Base-by-base conservation (phyloP, 116 monocot genomes). In the Cymodocea nodosa region DNA sequence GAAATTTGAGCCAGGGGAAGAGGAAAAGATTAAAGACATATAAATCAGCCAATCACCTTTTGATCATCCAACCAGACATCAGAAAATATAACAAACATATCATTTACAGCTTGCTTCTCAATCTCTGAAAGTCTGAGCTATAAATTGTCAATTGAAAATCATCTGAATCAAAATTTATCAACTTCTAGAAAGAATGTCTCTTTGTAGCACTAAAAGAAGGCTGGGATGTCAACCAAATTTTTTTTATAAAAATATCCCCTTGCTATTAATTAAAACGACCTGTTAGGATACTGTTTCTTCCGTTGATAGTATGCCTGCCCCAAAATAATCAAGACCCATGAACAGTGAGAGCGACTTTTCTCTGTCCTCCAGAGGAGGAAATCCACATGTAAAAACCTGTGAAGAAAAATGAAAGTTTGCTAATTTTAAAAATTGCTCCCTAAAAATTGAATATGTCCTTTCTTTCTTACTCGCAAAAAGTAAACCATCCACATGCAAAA, bases 11-110 rank as follows among this genome's bases (percentile, higher is more conserved):
- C 24, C 12, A 12, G 44, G 44, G 44, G 9, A 7, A 44, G 12
- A 12, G 44, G 9, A 48, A 59, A 58, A 52, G 17, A 37, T 24
- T 40, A 65, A 73, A 51, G 59, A 67, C 13, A 55, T 48, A 56
- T 6, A 50, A 60, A 36, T 11, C 15, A 62, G 40, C 24, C 18
- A 54, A 67, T 77, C 84, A 99, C 98, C 98, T 99, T 89, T 65
- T 83, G 75, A 60, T 77, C 82, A 68, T 99, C 98, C 64, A 99
- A 65, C 92, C 98, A 99, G 52, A 89, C 86, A 83, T 99, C 92
- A 39, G 98, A 99, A 67, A 99, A 83, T 51, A 99, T 75, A 8
- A 99, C 98, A 84, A 99, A 99, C 98, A 92, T 99, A 62, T 99
- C 92, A 81, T 99, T 89, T n/a, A 92, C 86, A 15, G 98, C 82